Evolutionary conservation across 2,329 filamentous ascomycete species (phyloP).

Genomic region (Coniochaeta sp.): DNA sequence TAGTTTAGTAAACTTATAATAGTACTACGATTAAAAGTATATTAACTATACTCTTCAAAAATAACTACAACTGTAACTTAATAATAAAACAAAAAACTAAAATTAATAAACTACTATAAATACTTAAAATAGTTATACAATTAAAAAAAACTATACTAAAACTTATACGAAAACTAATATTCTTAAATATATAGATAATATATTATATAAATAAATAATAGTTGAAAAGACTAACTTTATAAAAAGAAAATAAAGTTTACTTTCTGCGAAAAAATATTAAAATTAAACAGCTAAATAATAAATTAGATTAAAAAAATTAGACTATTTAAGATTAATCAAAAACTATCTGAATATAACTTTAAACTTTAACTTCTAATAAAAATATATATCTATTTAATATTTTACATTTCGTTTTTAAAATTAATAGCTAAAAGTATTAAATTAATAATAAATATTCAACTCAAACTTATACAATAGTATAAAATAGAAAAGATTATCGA

Average conservation of each 20-base stretch:
- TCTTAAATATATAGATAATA: not conserved
- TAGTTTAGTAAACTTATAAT: not conserved
- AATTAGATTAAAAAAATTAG: not conserved
- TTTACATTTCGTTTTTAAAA: not conserved
- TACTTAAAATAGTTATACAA: too few species aligned
- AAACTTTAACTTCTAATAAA: not conserved
- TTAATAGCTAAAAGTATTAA: not conserved
- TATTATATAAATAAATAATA: not conserved
- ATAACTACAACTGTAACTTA: not conserved
- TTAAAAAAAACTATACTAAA: not conserved
- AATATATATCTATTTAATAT: not conserved
- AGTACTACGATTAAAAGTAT: not conserved
- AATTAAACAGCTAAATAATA: not conserved
- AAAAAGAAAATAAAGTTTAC: not conserved
- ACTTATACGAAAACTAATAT: not conserved
- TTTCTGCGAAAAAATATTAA: not conserved
- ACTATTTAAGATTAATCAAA: not conserved
- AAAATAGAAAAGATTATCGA: not conserved
- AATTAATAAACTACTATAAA: too few species aligned
- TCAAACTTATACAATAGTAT: not conserved
- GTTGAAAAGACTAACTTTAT: not conserved
- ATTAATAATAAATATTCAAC: not conserved
- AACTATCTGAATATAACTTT: not conserved
- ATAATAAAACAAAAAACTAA: not conserved
- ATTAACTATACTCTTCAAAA: not conserved